Evolutionary conservation across 1,284 basidiomycete species (phyloP), one percentile per base, ranked within the genome.

Genomic region (Pseudozyma sp.): DNA sequence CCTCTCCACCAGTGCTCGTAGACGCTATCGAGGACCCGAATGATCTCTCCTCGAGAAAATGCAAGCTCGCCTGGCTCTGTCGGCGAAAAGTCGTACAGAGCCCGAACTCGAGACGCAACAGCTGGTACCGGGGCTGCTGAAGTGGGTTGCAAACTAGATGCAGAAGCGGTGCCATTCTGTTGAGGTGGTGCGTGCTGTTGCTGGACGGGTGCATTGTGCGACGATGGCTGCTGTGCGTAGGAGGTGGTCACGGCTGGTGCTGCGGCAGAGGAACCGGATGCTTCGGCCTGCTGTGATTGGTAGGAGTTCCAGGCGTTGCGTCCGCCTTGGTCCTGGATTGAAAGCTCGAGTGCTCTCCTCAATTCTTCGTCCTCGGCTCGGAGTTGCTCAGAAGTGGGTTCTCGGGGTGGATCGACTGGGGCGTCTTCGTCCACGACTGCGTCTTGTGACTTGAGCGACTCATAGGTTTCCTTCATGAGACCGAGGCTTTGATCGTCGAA

Each of bases 1-100:
- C 97, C 97, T 48, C 94, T 88, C 95, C 96, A 99, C 97, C 97
- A 99, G 84, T 98, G 94, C 81, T 94, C 92, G 86, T 97, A 97
- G 30, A 92, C 92, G 44, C 93, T 90, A 84, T 98, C 94, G 10
- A 99, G 90, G 14, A 98, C 96, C 78, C 95, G 94, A 86, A 99
- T 95, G 54, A 97, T 87, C 79, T 99, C 97, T 3, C 95, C 97
- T 76, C 92, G 92, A 60, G 92, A 90, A 83, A 99, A 97, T 1
- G 90, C 90, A 6, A 99, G 88, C 85, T 99, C 97, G 13, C 95
- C 96, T 0, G 91, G 89, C 82, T 97, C 94, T 0, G 91, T 90
- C 0, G 94, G 91, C 47, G 92, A 90, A 80, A 98, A 99, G 2
- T 92, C 90, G 84, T 97, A 94, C 72, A 99, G 83, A 0, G 96